Base-by-base conservation (phyloP, 176 grass and related monocot genomes). In the Eragrostis curvula region DNA sequence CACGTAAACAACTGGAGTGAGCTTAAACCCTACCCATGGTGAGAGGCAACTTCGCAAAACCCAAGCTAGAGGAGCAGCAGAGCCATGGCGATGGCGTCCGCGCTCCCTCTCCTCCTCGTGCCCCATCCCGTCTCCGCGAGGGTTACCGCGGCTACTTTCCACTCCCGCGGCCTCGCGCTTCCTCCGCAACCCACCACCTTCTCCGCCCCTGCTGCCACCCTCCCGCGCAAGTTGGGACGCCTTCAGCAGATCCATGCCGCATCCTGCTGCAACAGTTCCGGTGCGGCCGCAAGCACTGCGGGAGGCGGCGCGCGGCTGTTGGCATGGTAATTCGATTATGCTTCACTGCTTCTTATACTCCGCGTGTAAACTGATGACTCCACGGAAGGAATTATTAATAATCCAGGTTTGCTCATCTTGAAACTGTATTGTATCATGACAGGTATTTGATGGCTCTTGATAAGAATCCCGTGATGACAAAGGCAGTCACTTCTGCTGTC, bases 401-500 rank as follows among this genome's bases (percentile, higher is more conserved):
- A 25, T 53, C 12, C 32, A 7, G 16, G 10, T 8, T 6, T 13
- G 0, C 21, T 7, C 0, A 25, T 27, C 0, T 9, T 70, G 12
- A 40, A 8, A 18, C 9, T 56, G 46, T 1, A 53, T 32, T 86
- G 68, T 23, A 1, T 64, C 3, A 3, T 44, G 10, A 27, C 79
- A 92, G 90, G 90, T 86, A 89, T 49, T 18, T 88, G 79, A 50
- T 83, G 74, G 8, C 86, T 70, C 86, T 92, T 65, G 90, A 92
- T 71, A 88, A 88, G 74, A 76, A 92, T 46, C 88, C 92, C n/a
- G 66, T 94, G 77, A 74, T 65, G 0, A 86, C 92, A 36, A 94
- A 94, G 86, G 85, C 88, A 6, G 70, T 91, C 55, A 91, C 89
- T 24, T 94, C 89, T 59, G 86, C 89, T 39, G 53, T 89, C 70